Base-by-base conservation (phyloP, 1,139 yeast genomes). In the Candida sp. region DNA sequence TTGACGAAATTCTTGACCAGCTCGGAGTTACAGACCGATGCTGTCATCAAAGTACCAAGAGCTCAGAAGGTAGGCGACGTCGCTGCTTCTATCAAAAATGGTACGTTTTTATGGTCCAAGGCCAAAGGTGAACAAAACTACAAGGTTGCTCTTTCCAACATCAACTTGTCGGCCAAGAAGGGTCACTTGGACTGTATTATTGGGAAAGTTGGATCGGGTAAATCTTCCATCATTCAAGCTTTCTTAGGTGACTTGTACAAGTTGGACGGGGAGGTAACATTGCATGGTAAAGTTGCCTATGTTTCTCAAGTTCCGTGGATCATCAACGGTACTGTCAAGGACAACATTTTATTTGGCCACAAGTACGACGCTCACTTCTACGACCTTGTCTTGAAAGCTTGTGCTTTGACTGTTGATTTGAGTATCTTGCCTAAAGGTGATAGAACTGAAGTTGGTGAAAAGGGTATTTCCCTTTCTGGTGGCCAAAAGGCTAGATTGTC, bases 121-220 rank as follows among this genome's bases (percentile, higher is more conserved):
- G 81, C 83, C 46, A 91, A 92, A 41, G 85, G 81, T 46, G 75
- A 72, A 17, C 77, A 75, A 52, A 67, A 68, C 48, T 86, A 86
- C 66, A 89, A 88, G 63, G 85, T 88, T 43, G 97, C 98, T 1
- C 77, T 94, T 53, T 79, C 85, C 5, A 80, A 88, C 59, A 84
- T 92, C 53, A 84, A 86, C 63, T 85, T 88, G 57, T 68, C 65
- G 30, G 91, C 96, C 7, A 81, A 73, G 56, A 92, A 91, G 67
- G 98, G 97, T 51, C 86, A 90, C 55, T 78, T 94, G 51, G 83
- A 85, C 51, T 94, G 98, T 76, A 80, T 94, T 60, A 94, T 94
- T 48, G 98, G 99, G 49, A 86, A 84, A 58, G 98, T 94, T 51
- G 99, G 98, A 33, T 77, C 90, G 42, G 99, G 99, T 56, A 94